These are phyloP conservation scores for Camelina hispida DNA, from an alignment of 345 rosid species.

Conservation along the genomic window DNA sequence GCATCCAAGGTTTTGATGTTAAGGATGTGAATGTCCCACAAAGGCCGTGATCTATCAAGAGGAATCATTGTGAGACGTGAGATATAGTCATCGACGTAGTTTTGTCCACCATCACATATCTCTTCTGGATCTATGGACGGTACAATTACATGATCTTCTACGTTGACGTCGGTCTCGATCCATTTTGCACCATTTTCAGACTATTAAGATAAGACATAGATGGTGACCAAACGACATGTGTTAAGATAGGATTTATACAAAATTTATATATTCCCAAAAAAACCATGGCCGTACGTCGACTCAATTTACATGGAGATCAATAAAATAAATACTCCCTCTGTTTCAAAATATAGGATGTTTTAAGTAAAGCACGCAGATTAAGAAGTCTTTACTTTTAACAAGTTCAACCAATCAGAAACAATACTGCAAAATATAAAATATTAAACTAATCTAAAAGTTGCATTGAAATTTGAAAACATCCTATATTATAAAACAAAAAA, in stretches of 20 bases:
- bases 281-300: background rate
- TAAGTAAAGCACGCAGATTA: too few species aligned
- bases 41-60: constrained; percentile 65
- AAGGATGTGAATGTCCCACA: constrained; percentile 62
- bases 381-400: too few species aligned
- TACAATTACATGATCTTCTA: constrained; percentile 64
- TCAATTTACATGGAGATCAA: background rate
- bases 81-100: constrained; percentile 66
- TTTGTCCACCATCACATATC: constrained; percentile 51
- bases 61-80: constrained; percentile 60
- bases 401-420: too few species aligned
- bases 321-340: too few species aligned
- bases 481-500: too few species aligned
- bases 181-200: constrained; percentile 52
- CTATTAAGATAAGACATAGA: constrained; percentile 13
- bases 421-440: too few species aligned
- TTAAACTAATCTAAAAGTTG: too few species aligned
- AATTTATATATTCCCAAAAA: background rate
- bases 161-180: constrained; percentile 54
- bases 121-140: constrained; percentile 51
- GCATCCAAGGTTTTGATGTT: too few species aligned
- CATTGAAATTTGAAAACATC: too few species aligned
- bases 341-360: too few species aligned
- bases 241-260: background rate
- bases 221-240: background rate